Evolutionary conservation across 352 stramenopile species (phyloP).

Genomic region (Phytopythium sindhum): DNA sequence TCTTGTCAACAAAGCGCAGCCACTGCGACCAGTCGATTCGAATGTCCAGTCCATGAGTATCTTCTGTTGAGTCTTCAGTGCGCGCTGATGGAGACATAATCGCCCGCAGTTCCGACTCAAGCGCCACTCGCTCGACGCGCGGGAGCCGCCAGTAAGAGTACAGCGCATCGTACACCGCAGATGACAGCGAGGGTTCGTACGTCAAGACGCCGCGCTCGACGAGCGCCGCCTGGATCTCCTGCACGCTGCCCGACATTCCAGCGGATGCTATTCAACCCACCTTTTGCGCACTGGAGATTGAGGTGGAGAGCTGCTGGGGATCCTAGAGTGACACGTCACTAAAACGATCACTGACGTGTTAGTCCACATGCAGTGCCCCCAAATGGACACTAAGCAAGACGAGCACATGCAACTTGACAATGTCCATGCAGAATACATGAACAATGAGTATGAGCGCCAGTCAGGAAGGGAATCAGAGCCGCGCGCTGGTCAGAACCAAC

Average conservation of each 20-base stretch:
- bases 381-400: background rate
- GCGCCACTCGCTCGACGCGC: background rate
- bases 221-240: conserved; percentile 5
- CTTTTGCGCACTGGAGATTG: background rate
- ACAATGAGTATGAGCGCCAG: background rate
- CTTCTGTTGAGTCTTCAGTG: conserved; percentile 7
- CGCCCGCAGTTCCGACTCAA: conserved; percentile 17
- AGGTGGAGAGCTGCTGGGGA: background rate
- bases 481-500: background rate
- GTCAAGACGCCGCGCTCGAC: background rate
- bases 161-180: conserved; percentile 35
- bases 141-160: conserved; percentile 53
- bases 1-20: conserved; percentile 11
- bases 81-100: conserved; percentile 11
- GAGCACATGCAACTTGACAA: background rate
- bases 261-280: background rate
- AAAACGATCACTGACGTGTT: background rate
- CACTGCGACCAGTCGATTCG: conserved; percentile 23
- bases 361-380: background rate
- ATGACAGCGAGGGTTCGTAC: conserved; percentile 40
- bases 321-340: background rate
- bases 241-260: background rate
- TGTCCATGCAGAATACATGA: background rate
- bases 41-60: background rate
- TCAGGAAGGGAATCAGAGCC: background rate